Base-by-base conservation (phyloP, 352 stramenopile species). In the Phytophthora europaea region DNA sequence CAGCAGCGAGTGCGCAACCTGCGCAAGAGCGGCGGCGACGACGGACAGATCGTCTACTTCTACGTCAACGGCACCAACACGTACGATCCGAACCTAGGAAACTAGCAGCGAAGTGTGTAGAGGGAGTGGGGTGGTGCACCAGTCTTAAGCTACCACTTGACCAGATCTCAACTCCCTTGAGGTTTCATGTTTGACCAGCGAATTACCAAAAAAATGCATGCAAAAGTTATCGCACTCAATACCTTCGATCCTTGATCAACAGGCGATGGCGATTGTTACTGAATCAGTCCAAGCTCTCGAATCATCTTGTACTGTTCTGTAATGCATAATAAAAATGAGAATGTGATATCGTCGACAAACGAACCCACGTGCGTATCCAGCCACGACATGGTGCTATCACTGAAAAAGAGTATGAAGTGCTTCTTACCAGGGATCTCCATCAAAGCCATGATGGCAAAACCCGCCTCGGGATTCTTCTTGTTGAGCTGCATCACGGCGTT, bases 351-450 rank as follows among this genome's bases (percentile, higher is more conserved):
- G 7, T 45, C 13, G 38, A 52, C 45, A 23, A 4, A 52, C 6
- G 38, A 15, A 59, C 12, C 40, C 13, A 3, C 74, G 34, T 57
- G 48, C 3, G n/a, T 47, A 26, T 26, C 23, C 23, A 26, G 23
- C 23, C 16, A 5, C 28, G 28, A 31, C 16, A 18, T 6, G 0
- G 38, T 6, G 38, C 38, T 6, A 65, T 6, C 59, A 7, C 1
- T 34, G n/a, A n/a, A n/a, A 64, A 64, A 22, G 6, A 45, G 38
- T 45, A 45, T 31, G 28, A 45, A 7, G 38, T n/a, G 15, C 15
- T n/a, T 7, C 13, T n/a, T 76, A 94, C 87, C 88, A 65, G 86
- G 86, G 36, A 95, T 89, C 63, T 94, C 84, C 83, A 92, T 92
- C 58, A 94, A 74, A 26, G 88, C 86, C 59, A 76, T 80, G 47